Evolutionary conservation across 495 filamentous ascomycete genomes (phyloP).

Genomic region (Talaromyces ruber): DNA sequence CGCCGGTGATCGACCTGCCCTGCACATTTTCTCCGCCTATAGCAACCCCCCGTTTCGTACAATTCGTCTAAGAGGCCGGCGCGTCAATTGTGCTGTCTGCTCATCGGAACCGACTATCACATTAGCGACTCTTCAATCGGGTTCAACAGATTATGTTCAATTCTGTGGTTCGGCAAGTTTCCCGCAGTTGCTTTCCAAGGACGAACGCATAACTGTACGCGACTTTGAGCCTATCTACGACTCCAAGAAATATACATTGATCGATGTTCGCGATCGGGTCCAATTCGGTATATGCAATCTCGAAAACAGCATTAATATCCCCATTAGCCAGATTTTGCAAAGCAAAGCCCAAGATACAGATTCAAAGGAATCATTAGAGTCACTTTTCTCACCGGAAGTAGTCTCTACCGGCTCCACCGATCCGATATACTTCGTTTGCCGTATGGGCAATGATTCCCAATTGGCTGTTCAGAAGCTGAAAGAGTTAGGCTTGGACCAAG

Average conservation of each 20-base stretch:
- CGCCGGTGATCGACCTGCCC: constrained; percentile 22
- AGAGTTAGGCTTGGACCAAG: constrained; percentile 50
- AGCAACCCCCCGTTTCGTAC: constrained; percentile 60
- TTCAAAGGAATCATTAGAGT: constrained; percentile 12
- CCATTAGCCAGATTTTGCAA: constrained; percentile 51
- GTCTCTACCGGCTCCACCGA: constrained; percentile 13
- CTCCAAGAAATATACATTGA: constrained; percentile 39
- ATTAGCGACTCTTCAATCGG: constrained; percentile 48
- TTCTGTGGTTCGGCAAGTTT: constrained; percentile 60
- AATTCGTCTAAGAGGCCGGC: constrained; percentile 59
- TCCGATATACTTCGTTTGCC: constrained; percentile 71
- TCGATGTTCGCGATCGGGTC: constrained; percentile 77
- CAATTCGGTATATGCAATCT: constrained; percentile 79
- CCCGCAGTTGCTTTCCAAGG: constrained; percentile 41
- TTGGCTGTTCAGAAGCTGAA: constrained; percentile 62
- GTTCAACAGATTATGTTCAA: constrained; percentile 64
- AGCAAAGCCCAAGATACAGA: constrained; percentile 9
- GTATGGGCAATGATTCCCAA: constrained; percentile 86
- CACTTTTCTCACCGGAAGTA: constrained; percentile 36
- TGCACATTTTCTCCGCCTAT: constrained; percentile 71
- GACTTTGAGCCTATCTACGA: constrained; percentile 34
- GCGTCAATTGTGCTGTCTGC: constrained; percentile 66
- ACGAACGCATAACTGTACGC: constrained; percentile 53
- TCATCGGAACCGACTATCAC: constrained; percentile 54
- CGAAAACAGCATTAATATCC: constrained; percentile 66